A percentile compares a stretch with the other conserved stretches of the same genome.
phyloP scores from a whole-genome alignment of 371 early-diverging fungal species.

The Coemansia sp. region DNA sequence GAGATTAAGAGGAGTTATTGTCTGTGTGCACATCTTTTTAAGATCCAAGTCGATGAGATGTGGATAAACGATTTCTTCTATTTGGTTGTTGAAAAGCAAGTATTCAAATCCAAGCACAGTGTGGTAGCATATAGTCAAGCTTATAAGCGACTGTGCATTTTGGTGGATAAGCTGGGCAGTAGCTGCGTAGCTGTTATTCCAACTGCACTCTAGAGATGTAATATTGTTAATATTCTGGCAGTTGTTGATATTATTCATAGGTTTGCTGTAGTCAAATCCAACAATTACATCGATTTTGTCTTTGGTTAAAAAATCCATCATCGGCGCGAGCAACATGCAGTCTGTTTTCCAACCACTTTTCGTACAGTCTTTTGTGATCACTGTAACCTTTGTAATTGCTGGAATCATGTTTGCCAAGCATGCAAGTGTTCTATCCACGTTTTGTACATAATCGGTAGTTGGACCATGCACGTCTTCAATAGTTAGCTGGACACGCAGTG shows the following conservation, averaged over 20 bases:
- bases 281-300: neutral
- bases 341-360: neutral
- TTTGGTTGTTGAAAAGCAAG: neutral
- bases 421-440: neutral
- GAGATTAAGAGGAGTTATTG: neutral
- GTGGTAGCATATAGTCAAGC: neutral
- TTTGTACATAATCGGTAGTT: neutral
- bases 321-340: neutral
- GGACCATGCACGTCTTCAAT: neutral
- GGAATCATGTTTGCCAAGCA: neutral
- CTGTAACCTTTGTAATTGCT: neutral
- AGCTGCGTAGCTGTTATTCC: neutral
- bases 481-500: neutral
- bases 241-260: neutral
- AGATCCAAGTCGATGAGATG: neutral
- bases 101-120: neutral
- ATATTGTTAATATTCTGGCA: neutral
- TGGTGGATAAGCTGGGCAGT: neutral
- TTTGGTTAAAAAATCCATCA: neutral
- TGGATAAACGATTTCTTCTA: neutral
- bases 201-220: neutral
- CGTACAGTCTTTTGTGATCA: neutral
- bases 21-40: neutral
- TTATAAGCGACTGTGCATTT: neutral
- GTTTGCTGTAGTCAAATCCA: neutral